Evolutionary conservation across 1,284 basidiomycete genomes (phyloP).

Genomic region (Tilletia walkeri): DNA sequence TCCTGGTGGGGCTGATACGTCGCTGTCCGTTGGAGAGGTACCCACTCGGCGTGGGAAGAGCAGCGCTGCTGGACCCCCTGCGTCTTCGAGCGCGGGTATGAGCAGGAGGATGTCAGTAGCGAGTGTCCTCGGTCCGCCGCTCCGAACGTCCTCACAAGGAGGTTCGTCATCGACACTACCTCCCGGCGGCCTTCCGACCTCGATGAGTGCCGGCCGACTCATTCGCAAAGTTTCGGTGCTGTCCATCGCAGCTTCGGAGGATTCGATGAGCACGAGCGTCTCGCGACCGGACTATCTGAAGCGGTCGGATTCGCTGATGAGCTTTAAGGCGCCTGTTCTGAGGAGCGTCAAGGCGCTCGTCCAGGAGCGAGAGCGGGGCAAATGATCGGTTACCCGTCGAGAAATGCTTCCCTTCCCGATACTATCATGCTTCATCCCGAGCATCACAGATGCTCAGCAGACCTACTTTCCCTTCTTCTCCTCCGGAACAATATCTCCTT

Average conservation of each 20-base stretch:
- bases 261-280: conserved; percentile 15
- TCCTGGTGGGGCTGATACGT: neutral
- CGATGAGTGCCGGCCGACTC: conserved; percentile 19
- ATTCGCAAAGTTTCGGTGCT: conserved; percentile 28
- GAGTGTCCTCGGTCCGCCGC: neutral
- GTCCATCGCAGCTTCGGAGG: conserved; percentile 28
- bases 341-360: conserved; percentile 17
- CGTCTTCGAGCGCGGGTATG: conserved; percentile 18
- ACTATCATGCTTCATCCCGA: too few species aligned
- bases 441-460: too few species aligned
- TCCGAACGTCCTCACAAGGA: neutral
- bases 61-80: conserved; percentile 17
- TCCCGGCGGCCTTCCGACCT: neutral
- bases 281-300: conserved; percentile 36
- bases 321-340: conserved; percentile 39
- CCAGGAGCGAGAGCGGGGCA: conserved; percentile 5
- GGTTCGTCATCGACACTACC: neutral
- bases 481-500: too few species aligned
- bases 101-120: conserved; percentile 4
- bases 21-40: neutral
- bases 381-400: too few species aligned
- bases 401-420: too few species aligned
- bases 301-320: conserved; percentile 17
- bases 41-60: neutral
- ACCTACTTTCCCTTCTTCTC: neutral